Conservation (phyloP, 192 early-diverging fungal genomes). For the Podila verticillata region DNA sequence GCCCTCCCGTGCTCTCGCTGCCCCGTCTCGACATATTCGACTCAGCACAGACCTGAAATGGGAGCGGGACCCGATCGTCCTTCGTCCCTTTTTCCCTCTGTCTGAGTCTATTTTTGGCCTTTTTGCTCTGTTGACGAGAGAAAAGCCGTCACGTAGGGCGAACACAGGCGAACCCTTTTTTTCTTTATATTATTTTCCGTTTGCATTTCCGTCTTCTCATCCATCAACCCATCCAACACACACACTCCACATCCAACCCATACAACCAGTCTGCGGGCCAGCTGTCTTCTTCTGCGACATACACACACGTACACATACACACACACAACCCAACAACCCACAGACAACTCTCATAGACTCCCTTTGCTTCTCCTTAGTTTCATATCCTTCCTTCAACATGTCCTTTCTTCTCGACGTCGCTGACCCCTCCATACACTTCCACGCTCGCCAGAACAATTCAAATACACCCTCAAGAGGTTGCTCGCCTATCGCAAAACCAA, state of each 20-base stretch:
- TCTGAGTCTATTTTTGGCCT: no score
- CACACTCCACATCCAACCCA: background rate
- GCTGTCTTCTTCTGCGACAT: no score
- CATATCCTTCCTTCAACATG: slow-evolving; percentile 4
- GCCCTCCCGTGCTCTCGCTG: no score
- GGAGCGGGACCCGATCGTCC: no score
- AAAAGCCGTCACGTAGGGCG: background rate
- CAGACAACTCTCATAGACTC: background rate
- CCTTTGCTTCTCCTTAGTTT: background rate
- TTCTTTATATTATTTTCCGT: background rate
- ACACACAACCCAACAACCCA: background rate
- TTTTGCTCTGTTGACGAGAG: no score
- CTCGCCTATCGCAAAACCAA: background rate
- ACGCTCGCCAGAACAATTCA: slow-evolving; percentile 20
- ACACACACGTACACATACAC: no score
- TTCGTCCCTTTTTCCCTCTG: no score
- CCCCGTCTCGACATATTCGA: no score
- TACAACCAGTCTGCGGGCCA: background rate
- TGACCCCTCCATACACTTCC: slow-evolving; percentile 48
- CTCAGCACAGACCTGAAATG: no score
- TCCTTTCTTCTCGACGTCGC: slow-evolving; percentile 43
- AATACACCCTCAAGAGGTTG: background rate
- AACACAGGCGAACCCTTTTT: background rate
- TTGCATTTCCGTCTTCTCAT: background rate
- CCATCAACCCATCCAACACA: background rate